A percentile compares a stretch with the other conserved stretches of the same genome.
phyloP scores from a whole-genome alignment of 495 filamentous ascomycete genomes.

The Cudoniella acicularis region DNA sequence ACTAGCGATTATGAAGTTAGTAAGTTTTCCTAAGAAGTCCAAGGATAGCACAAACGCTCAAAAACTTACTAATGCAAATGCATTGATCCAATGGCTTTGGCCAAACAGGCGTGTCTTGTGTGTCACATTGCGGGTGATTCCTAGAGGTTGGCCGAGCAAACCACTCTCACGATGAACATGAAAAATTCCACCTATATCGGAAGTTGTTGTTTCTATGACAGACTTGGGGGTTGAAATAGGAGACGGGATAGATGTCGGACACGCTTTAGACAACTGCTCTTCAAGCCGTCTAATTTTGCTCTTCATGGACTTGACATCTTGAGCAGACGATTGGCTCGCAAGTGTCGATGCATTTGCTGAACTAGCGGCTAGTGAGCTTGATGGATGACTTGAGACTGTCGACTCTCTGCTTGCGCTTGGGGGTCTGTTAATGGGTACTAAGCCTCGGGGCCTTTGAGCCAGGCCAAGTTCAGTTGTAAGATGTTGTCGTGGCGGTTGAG shows the following conservation, averaged over 20 bases:
- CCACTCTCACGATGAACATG: not conserved
- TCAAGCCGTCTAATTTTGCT: conserved; percentile 41
- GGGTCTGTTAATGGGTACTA: not conserved
- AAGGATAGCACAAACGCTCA: not conserved
- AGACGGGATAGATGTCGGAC: conserved; percentile 2
- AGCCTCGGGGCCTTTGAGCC: too few species aligned
- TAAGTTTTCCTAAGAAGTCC: not conserved
- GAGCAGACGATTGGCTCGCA: conserved; percentile 27
- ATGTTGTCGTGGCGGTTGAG: conserved; percentile 17
- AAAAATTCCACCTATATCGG: not conserved
- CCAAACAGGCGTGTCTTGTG: conserved; percentile 50
- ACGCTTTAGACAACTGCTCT: conserved; percentile 36
- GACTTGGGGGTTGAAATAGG: conserved; percentile 16
- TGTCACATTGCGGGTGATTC: conserved; percentile 35
- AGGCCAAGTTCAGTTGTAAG: too few species aligned
- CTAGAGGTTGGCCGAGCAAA: conserved; percentile 6
- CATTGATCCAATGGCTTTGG: conserved; percentile 51
- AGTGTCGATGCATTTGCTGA: conserved; percentile 31
- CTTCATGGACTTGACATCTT: conserved; percentile 36
- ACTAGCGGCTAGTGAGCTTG: conserved; percentile 16
- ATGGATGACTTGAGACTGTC: conserved; percentile 11
- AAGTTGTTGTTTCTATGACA: conserved; percentile 22
- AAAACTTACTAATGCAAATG: conserved; percentile 38
- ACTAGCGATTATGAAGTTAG: conserved; percentile 31
- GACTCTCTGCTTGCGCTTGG: not conserved